Evolutionary conservation across 2,329 filamentous ascomycete genomes (phyloP).

Genomic region (Ceratocystis cubensis): DNA sequence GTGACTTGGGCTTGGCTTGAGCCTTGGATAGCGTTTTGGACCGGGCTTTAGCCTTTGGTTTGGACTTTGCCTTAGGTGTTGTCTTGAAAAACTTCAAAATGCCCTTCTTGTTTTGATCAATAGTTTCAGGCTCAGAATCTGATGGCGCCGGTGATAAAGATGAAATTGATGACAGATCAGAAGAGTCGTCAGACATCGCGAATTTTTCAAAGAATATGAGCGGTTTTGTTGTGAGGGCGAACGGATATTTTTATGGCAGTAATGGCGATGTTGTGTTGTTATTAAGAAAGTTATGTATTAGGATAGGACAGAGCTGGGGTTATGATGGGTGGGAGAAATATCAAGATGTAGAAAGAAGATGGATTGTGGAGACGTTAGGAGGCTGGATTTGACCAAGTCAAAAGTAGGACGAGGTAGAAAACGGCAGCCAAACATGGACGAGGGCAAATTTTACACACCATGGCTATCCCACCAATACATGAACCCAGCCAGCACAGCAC

Average conservation of each 20-base stretch:
- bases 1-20: constrained; percentile 36
- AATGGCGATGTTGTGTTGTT: constrained; percentile 5
- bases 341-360: constrained; percentile 12
- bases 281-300: background rate
- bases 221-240: background rate
- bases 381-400: constrained; percentile 14
- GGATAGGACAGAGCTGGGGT: background rate
- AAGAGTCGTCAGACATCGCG: constrained; percentile 41
- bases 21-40: constrained; percentile 25
- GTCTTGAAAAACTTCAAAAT: constrained; percentile 52
- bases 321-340: constrained; percentile 1
- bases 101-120: constrained; percentile 42
- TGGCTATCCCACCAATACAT: constrained; percentile 14
- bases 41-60: constrained; percentile 22
- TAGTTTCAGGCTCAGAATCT: constrained; percentile 40
- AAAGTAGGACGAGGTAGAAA: constrained; percentile 20
- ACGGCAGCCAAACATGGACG: constrained; percentile 14
- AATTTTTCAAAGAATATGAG: background rate
- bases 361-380: constrained; percentile 19
- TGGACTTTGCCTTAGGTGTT: constrained; percentile 27
- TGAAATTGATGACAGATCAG: constrained; percentile 48
- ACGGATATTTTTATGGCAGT: background rate
- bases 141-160: constrained; percentile 36
- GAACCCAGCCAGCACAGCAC: background rate
- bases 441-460: constrained; percentile 17